Conservation (phyloP, 495 filamentous ascomycete genomes). For the Xylaria telfairii region DNA sequence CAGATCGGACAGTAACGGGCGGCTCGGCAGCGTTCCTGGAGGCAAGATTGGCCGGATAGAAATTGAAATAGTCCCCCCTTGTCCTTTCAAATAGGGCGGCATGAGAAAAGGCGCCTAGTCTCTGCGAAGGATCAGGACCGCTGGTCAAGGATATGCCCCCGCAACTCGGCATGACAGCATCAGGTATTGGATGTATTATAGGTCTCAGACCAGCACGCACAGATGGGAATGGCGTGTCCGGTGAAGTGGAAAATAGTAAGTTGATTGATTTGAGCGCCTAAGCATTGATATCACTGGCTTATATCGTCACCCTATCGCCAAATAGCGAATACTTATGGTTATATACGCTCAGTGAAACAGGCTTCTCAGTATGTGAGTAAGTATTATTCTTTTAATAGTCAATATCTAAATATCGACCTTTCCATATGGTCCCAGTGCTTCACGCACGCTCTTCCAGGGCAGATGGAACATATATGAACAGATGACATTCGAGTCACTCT, state of each 20-base stretch:
- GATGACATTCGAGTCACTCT: neutral
- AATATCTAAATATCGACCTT: neutral
- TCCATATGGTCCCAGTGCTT: neutral
- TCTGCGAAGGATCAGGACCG: neutral
- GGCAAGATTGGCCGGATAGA: neutral
- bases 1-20: neutral
- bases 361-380: neutral
- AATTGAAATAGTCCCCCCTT: neutral
- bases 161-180: conserved; percentile 3
- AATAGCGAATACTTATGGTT: neutral
- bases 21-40: neutral
- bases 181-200: conserved; percentile 18
- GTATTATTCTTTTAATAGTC: neutral
- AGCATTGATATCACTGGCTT: neutral
- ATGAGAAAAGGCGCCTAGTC: neutral
- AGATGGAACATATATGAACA: neutral
- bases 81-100: neutral
- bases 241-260: neutral
- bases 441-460: neutral
- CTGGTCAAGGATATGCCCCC: neutral
- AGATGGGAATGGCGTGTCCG: neutral
- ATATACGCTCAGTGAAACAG: neutral
- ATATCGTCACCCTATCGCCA: neutral
- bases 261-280: conserved; percentile 43
- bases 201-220: neutral